These are phyloP conservation scores for Arabidopsis arenosa DNA, from an alignment of 345 rosid genomes.

Conservation along the genomic window DNA sequence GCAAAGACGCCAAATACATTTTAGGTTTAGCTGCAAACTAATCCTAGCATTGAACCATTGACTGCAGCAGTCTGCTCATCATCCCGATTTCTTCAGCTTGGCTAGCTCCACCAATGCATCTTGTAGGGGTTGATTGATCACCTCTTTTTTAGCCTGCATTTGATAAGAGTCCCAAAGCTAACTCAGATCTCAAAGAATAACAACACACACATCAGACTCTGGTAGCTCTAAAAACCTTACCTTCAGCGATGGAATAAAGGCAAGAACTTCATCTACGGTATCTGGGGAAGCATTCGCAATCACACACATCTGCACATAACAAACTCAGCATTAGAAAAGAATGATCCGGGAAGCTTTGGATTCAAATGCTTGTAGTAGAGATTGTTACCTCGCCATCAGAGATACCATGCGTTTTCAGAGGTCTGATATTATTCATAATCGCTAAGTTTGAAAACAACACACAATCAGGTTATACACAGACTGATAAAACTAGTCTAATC, in stretches of 20 bases:
- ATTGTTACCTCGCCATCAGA: constrained; percentile 75
- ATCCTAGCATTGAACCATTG: constrained; percentile 5
- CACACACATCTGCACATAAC: constrained; percentile 64
- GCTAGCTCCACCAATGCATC: constrained; percentile 1
- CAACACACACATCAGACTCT: not conserved
- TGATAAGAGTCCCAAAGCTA: not conserved
- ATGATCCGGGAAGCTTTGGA: constrained; percentile 27
- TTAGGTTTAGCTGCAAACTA: not conserved
- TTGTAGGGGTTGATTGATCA: not conserved
- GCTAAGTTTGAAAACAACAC: constrained; percentile 47
- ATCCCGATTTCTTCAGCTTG: constrained; percentile 5
- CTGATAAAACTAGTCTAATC: not conserved
- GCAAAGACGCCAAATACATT: not conserved
- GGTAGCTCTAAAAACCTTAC: constrained; percentile 45
- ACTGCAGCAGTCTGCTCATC: not conserved
- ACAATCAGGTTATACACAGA: constrained; percentile 35
- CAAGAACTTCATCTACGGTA: constrained; percentile 72
- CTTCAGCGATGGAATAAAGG: constrained; percentile 81
- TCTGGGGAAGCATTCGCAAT: constrained; percentile 85
- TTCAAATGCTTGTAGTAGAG: constrained; percentile 13
- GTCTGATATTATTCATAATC: constrained; percentile 48
- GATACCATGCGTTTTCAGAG: constrained; percentile 61
- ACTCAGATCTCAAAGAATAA: not conserved
- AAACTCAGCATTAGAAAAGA: constrained; percentile 35
- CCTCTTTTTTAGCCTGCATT: not conserved